Conservation (phyloP, 441 rosid genomes). For the Corymbia calophylla region DNA sequence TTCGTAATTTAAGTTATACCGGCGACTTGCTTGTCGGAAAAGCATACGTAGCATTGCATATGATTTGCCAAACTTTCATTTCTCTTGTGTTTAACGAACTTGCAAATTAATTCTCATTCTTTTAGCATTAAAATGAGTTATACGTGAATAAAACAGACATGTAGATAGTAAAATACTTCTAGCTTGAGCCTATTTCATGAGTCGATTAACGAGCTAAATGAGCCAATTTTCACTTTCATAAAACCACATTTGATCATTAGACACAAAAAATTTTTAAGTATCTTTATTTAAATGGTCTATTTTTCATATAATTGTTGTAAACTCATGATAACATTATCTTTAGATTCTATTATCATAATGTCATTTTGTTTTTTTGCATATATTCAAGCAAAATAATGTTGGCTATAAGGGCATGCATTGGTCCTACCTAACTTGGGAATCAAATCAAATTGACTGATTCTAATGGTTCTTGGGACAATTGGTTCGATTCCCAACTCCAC, state of each 20-base stretch:
- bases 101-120: background rate
- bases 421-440: background rate
- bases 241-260: background rate
- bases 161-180: background rate
- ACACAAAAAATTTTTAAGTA: background rate
- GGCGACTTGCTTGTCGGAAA: background rate
- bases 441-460: fast-evolving
- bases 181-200: background rate
- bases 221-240: background rate
- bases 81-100: background rate
- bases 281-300: background rate
- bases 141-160: background rate
- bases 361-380: background rate
- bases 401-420: background rate
- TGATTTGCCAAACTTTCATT: background rate
- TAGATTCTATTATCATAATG: background rate
- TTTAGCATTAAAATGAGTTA: background rate
- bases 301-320: background rate
- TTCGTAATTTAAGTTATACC: background rate
- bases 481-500: fast-evolving
- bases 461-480: background rate
- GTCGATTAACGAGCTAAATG: background rate
- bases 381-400: background rate
- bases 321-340: background rate
- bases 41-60: background rate